These are phyloP conservation scores for Aspergillus pseudoglaucus DNA, from an alignment of 2,329 filamentous ascomycete genomes.

Conservation along the genomic window DNA sequence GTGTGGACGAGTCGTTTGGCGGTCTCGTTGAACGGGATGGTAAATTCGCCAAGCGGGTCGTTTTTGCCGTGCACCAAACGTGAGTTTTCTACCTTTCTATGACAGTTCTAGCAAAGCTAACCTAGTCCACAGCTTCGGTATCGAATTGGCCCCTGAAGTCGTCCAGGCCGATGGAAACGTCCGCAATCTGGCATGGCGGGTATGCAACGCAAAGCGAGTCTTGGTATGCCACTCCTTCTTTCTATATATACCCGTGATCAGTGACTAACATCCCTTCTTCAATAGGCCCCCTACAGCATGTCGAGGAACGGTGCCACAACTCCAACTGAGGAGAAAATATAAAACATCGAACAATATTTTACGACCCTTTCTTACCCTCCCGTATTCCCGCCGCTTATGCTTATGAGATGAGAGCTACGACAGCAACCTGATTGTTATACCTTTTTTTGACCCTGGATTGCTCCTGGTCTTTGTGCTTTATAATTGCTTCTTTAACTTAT, in stretches of 20 bases:
- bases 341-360: conserved; percentile 6
- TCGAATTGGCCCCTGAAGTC: conserved; percentile 89
- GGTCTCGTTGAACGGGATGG: conserved; percentile 75
- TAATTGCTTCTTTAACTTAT: neutral
- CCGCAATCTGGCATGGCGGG: conserved; percentile 83
- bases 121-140: conserved; percentile 58
- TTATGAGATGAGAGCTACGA: neutral
- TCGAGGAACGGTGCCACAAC: conserved; percentile 57
- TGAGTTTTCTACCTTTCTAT: conserved; percentile 35
- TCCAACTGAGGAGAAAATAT: conserved; percentile 38
- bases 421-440: neutral
- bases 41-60: conserved; percentile 82
- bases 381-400: neutral
- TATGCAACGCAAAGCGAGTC: conserved; percentile 93
- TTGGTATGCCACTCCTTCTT: conserved; percentile 54
- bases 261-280: conserved; percentile 5
- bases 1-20: conserved; percentile 75
- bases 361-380: neutral
- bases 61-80: conserved; percentile 94
- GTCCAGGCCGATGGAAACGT: conserved; percentile 89
- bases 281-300: conserved; percentile 66
- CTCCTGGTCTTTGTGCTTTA: conserved; percentile 3
- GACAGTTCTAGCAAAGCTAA: neutral
- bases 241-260: neutral
- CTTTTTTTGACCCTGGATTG: neutral